Conservation (phyloP, 768 basidiomycete species). For the Lactifluus piperatus region DNA sequence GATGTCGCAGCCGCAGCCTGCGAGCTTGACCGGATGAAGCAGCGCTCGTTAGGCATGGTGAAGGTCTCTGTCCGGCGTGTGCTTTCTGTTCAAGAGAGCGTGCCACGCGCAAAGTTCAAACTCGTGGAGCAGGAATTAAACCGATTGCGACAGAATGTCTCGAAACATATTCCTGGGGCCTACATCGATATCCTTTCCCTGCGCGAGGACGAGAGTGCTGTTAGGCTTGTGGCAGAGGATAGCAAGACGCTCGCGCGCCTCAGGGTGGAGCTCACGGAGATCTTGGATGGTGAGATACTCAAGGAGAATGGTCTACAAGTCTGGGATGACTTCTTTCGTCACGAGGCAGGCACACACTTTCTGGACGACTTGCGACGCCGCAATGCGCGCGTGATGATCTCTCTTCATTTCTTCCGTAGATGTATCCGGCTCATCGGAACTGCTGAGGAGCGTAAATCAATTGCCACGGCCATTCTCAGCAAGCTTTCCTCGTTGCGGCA, state of each 20-base stretch:
- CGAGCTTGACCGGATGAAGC: slow-evolving; percentile 39
- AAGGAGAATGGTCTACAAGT: slow-evolving; percentile 40
- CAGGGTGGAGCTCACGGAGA: slow-evolving; percentile 53
- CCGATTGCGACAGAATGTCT: slow-evolving; percentile 32
- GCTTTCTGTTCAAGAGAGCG: slow-evolving; percentile 39
- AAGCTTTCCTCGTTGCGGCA: slow-evolving; percentile 38
- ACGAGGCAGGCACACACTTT: slow-evolving; percentile 35
- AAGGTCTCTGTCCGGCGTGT: slow-evolving; percentile 45
- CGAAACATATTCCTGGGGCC: slow-evolving; percentile 27
- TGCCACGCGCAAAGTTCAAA: slow-evolving; percentile 33
- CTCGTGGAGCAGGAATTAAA: slow-evolving; percentile 39
- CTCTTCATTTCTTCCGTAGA: slow-evolving; percentile 33
- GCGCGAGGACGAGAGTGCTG: background rate
- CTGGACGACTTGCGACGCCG: slow-evolving; percentile 35
- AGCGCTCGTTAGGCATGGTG: slow-evolving; percentile 37
- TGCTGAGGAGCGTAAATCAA: slow-evolving; percentile 31
- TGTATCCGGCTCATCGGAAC: slow-evolving; percentile 49
- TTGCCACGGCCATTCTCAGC: slow-evolving; percentile 38
- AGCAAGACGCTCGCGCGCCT: slow-evolving; percentile 43
- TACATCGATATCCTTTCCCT: slow-evolving; percentile 27
- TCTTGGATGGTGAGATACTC: slow-evolving; percentile 53
- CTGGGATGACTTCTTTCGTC: slow-evolving; percentile 60
- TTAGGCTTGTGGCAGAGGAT: slow-evolving; percentile 45
- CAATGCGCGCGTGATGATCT: slow-evolving; percentile 36
- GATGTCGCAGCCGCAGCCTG: slow-evolving; percentile 45